Base-by-base conservation (phyloP, 1,139 yeast species). In the Petasospora fabianii region DNA sequence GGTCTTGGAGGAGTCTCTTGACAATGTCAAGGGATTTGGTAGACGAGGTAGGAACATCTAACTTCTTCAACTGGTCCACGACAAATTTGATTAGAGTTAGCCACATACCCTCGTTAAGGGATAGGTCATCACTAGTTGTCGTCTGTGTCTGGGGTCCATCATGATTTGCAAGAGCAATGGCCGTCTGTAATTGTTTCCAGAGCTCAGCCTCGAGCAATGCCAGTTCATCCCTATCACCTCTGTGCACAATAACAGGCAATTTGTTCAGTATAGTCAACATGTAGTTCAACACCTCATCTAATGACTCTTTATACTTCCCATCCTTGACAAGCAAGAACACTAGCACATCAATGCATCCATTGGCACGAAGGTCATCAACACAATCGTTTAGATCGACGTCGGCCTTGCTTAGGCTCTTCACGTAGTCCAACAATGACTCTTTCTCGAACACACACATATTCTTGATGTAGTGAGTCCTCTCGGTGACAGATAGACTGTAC, bases 1-100 rank as follows among this genome's bases (percentile, higher is more conserved):
- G 59, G 35, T 68, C 70, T 50, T 77, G 80, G 4, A 77, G 64
- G 20, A 73, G 61, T 41, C 67, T 58, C 47, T 75, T 74, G 35
- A 68, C 58, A 10, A 67, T 54, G 27, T 59, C 60, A 3, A 60
- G 44, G 1, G 56, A 47, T 19, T 44, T 46, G 0, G 42, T 15
- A 3, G 43, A 35, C 3, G 34, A 32, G 3, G 36, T 49, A 24
- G 41, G 43, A 3, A 33, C 41, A 24, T 55, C 59, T 14, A 61
- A 54, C 6, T 39, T 44, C 33, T 61, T 63, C 29, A 68, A 49
- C 44, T 61, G 43, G 5, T 44, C 47, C 10, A 68, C 65, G 13
- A 64, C 55, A 6, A 49, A 51, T 34, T 62, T 56, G 7, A 70
- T 61, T 14, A 69, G 42, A 5, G 57, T 47, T 7, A 72, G 42